These are phyloP conservation scores for Amaranthus tricolor DNA, from an alignment of 179 eudicot genomes.

Conservation along the genomic window DNA sequence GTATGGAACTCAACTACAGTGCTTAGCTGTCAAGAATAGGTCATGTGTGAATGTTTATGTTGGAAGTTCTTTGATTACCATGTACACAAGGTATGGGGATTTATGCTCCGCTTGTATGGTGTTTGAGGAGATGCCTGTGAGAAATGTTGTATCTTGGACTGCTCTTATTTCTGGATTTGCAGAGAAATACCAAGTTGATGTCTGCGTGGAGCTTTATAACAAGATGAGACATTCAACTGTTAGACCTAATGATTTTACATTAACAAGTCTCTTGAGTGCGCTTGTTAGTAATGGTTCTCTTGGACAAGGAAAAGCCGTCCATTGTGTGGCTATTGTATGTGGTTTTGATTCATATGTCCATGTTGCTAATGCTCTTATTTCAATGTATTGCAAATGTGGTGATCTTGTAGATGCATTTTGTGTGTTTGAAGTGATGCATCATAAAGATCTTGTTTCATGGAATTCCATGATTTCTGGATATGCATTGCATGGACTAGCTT, in stretches of 20 bases:
- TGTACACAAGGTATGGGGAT: constrained; percentile 58
- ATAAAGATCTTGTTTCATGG: constrained; percentile 58
- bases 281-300: constrained; percentile 53
- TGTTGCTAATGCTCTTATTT: constrained; percentile 53
- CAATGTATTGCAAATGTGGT: constrained; percentile 68
- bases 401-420: constrained; percentile 41
- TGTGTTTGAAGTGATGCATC: constrained; percentile 36
- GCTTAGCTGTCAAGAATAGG: constrained; percentile 36
- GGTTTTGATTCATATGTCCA: constrained; percentile 45
- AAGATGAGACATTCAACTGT: constrained; percentile 42
- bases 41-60: constrained; percentile 37
- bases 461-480: constrained; percentile 64
- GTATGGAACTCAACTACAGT: constrained; percentile 57
- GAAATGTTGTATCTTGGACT: constrained; percentile 68
- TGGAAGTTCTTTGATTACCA: constrained; percentile 53
- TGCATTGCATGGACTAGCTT: constrained; percentile 57
- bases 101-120: constrained; percentile 42
- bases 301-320: constrained; percentile 48
- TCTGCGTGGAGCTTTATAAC: constrained; percentile 47
- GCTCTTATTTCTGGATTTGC: constrained; percentile 62
- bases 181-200: constrained; percentile 37
- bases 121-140: constrained; percentile 49
- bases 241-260: constrained; percentile 54
- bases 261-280: constrained; percentile 58
- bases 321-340: constrained; percentile 43